phyloP scores from a whole-genome alignment of 2,329 filamentous ascomycete species.

The Monilinia fructigena region DNA sequence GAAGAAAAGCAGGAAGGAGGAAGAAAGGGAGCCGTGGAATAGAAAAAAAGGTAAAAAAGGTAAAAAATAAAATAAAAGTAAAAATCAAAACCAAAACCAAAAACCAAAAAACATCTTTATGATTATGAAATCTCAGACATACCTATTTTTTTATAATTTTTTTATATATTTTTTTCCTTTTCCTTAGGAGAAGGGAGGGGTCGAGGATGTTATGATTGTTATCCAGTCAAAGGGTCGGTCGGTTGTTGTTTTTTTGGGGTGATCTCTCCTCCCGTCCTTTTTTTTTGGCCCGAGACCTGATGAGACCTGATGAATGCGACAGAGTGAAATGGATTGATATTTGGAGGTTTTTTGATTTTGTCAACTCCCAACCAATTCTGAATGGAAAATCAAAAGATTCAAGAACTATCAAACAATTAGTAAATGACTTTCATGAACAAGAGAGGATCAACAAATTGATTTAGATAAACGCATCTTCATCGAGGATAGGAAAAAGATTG shows the following conservation, averaged over 20 bases:
- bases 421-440: background rate
- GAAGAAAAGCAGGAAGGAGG: background rate
- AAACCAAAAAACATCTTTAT: too few relatives aligned
- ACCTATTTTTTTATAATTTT: too few relatives aligned
- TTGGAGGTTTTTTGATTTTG: background rate
- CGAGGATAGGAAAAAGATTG: background rate
- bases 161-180: too few relatives aligned
- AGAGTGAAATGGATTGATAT: background rate
- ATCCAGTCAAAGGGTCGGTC: background rate
- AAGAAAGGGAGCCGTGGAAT: too few relatives aligned
- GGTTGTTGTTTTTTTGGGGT: background rate
- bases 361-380: background rate
- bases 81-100: too few relatives aligned
- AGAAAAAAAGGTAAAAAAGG: too few relatives aligned
- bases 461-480: background rate
- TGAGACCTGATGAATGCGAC: slow-evolving; percentile 6
- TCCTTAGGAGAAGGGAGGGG: background rate
- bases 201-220: background rate
- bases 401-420: slow-evolving; percentile 10
- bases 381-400: background rate
- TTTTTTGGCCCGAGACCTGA: slow-evolving; percentile 11
- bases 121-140: slow-evolving; percentile 23
- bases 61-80: too few relatives aligned
- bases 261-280: background rate
- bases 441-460: background rate